A percentile compares a stretch with the other conserved stretches of the same genome.
Evolutionary conservation across 2,329 filamentous ascomycete genomes (phyloP).

Genomic region (Verticillium nonalfalfae): DNA sequence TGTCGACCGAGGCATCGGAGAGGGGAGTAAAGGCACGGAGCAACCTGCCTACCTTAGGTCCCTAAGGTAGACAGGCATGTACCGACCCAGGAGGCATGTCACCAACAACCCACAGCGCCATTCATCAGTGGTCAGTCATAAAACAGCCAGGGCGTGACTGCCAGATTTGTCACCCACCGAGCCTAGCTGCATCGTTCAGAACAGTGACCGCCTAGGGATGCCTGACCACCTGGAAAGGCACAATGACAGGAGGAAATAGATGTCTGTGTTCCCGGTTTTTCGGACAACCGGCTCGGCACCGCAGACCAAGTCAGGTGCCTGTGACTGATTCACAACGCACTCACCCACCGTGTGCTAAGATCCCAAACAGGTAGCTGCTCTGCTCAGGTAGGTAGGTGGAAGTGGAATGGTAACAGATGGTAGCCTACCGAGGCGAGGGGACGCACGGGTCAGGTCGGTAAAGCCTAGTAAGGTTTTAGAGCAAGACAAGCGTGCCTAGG

Average conservation of each 20-base stretch:
- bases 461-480: too few relatives aligned
- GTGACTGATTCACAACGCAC: background rate
- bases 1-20: too few relatives aligned
- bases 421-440: too few relatives aligned
- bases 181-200: background rate
- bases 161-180: background rate
- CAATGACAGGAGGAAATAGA: background rate
- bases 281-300: background rate
- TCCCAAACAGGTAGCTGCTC: background rate
- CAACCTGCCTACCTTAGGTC: too few relatives aligned
- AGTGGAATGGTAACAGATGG: too few relatives aligned
- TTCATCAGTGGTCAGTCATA: too few relatives aligned
- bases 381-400: background rate
- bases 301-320: background rate
- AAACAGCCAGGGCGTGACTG: background rate
- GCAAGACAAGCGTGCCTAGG: too few relatives aligned
- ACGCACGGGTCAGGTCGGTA: too few relatives aligned
- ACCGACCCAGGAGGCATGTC: background rate
- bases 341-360: too few relatives aligned
- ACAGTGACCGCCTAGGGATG: background rate
- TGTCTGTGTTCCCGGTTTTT: background rate
- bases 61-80: background rate
- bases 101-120: too few relatives aligned
- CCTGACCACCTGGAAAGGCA: background rate
- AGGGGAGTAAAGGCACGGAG: too few relatives aligned